Conservation (phyloP, 2,329 filamentous ascomycete genomes). For the Pyrenochaeta sp. region DNA sequence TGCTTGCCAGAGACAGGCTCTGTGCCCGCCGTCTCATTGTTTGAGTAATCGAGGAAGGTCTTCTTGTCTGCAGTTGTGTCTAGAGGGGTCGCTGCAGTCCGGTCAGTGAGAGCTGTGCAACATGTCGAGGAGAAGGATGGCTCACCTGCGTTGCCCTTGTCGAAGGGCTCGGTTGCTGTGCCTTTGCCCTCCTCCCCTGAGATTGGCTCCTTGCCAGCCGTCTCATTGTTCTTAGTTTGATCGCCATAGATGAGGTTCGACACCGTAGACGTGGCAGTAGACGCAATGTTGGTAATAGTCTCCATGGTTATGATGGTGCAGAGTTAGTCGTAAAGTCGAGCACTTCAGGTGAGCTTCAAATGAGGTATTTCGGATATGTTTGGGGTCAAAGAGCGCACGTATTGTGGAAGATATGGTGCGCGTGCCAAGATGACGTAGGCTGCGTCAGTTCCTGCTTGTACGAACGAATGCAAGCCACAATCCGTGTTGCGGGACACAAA, state of each 20-base stretch:
- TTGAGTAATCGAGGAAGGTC: neutral
- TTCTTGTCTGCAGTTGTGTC: conserved; percentile 8
- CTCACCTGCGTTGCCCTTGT: conserved; percentile 70
- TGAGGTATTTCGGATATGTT: conserved; percentile 5
- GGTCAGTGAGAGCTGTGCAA: conserved; percentile 1
- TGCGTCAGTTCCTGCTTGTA: conserved; percentile 14
- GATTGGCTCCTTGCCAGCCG: conserved; percentile 69
- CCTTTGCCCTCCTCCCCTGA: conserved; percentile 75
- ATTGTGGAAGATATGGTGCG: conserved; percentile 20
- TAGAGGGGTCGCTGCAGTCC: conserved; percentile 10
- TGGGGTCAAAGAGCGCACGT: conserved; percentile 10
- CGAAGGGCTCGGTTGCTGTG: conserved; percentile 75
- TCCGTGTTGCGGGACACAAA: conserved; percentile 16
- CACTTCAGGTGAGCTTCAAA: neutral
- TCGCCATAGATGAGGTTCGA: conserved; percentile 52
- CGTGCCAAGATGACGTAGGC: conserved; percentile 27
- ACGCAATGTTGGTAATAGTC: conserved; percentile 48
- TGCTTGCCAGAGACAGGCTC: conserved; percentile 78
- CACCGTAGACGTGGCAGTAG: conserved; percentile 33
- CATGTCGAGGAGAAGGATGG: neutral
- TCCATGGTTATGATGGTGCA: conserved; percentile 40
- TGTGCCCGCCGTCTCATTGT: conserved; percentile 50
- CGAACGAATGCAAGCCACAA: conserved; percentile 17
- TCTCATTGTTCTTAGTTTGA: conserved; percentile 44
- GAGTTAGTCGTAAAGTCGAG: conserved; percentile 4